Evolutionary conservation across 306 rosid species (phyloP), one percentile per base, ranked within the genome.

Genomic region (Vachellia collinsii): DNA sequence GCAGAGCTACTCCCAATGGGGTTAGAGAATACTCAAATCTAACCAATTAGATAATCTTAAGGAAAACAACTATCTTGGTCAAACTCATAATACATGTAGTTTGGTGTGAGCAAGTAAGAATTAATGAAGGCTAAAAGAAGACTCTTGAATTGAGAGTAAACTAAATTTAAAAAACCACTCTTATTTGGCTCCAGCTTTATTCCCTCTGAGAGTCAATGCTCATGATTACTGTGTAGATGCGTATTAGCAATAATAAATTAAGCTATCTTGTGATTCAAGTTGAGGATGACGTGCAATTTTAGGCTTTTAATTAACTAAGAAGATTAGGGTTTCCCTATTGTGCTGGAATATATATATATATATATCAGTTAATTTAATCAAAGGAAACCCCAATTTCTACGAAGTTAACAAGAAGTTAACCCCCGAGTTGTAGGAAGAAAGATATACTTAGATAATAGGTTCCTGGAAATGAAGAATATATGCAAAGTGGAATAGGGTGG

Each of bases 401-500:
- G 54, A 44, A 43, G 34, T 43, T 43, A 70, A 20, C n/a, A 72
- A 22, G 22, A 69, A 74, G 78, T 54, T 78, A 42, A 79, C 48
- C 54, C 54, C 79, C 68, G 59, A 46, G 38, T 70, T 79, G 72
- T 34, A 74, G 77, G 74, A 82, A 58, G 53, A 87, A 65, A 70
- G 77, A 74, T 50, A 25, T 50, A 25, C 17, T 70, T 54, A 42
- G 67, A 25, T 17, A 72, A 68, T 72, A 62, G 82, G 51, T 74
- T 80, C 79, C 25, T n/a, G 41, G 25, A 63, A 70, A 59, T 59
- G 16, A 59, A 63, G 91, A 86, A 89, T 81, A 86, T 81, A 82
- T 91, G 84, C 89, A 85, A 81, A 86, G 80, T 77, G 77, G 83
- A 88, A 77, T 47, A 70, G 42, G 48, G 61, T 70, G 75, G 77